Evolutionary conservation across 2,329 filamentous ascomycete genomes (phyloP), one percentile per base, ranked within the genome.

Genomic region (Talaromyces sp.): DNA sequence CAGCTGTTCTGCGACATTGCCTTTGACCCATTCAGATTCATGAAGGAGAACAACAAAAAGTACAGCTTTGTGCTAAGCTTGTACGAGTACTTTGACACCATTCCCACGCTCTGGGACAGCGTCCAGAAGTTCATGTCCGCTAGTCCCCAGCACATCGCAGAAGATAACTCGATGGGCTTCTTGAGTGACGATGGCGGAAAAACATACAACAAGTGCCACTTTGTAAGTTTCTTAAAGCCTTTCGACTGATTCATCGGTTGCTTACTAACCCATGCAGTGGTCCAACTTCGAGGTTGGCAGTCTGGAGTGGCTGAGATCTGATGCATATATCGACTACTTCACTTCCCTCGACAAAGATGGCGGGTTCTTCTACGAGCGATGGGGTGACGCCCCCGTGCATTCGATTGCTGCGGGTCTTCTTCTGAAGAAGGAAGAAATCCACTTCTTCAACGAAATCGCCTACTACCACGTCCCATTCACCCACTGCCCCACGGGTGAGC

Each of bases 391-490:
- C 6, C 95, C 95, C 0, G 92, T 99, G 6, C 95, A 99, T 80
- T 97, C 93, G n/a, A 97, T 99, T 68, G 95, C 91, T 15, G 95
- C 95, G 3, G 85, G 85, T 63, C 80, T 99, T 47, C 84, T 98
- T 76, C 83, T 99, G 66, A 88, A 90, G 77, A 97, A 96, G 81
- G 90, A 95, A 56, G 88, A 99, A 75, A 87, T 99, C 65, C 95
- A 99, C 77, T 99, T 99, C 82, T 99, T 98, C 82, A 91, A 99
- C 77, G 93, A 99, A 72, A 99, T 99, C 70, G 93, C 91, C 63
- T 99, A 99, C 79, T 97, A 92, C 78, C 95, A 99, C 74, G 90
- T 97, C 27, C 95, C 95, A 25, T 99, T 99, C 75, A 98, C 93
- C 4, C 95, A 99, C 78, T 99, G 95, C 77, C 95, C 95, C 2